Percentiles rank a stretch among this genome's conserved stretches.
Conservation (phyloP, 805 yeast species). For the Kuraishia hungarica region DNA sequence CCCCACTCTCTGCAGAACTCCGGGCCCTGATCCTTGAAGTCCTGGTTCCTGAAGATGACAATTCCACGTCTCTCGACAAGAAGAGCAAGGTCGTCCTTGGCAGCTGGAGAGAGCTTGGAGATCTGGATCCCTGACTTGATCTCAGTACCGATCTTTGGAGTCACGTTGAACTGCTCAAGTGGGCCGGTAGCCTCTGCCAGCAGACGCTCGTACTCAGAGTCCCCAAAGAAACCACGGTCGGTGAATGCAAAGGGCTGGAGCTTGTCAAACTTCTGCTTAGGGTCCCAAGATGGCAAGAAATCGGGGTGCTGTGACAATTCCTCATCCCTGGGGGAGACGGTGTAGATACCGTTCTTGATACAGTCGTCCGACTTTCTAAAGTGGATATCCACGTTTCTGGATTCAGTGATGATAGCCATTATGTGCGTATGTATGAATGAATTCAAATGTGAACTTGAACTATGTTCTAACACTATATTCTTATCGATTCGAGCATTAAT, state of each 20-base stretch:
- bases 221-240: conserved; percentile 66
- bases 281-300: conserved; percentile 64
- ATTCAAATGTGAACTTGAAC: neutral
- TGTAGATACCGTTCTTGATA: conserved; percentile 36
- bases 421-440: neutral
- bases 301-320: conserved; percentile 35
- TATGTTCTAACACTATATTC: too few relatives aligned
- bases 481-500: neutral
- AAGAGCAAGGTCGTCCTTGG: conserved; percentile 38
- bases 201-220: conserved; percentile 42
- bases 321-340: conserved; percentile 32
- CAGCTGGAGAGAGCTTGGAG: conserved; percentile 28
- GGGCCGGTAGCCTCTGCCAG: conserved; percentile 20
- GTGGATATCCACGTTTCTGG: conserved; percentile 28
- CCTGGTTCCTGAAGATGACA: conserved; percentile 37
- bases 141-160: conserved; percentile 37
- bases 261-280: conserved; percentile 39
- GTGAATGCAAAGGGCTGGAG: conserved; percentile 44
- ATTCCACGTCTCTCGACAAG: conserved; percentile 40
- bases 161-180: conserved; percentile 15
- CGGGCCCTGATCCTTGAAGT: conserved; percentile 29
- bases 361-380: conserved; percentile 44
- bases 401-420: conserved; percentile 5
- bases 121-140: conserved; percentile 30
- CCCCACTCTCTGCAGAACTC: conserved; percentile 33